Evolutionary conservation across 2,329 filamentous ascomycete species (phyloP).

Genomic region (Calonectria honghensis): DNA sequence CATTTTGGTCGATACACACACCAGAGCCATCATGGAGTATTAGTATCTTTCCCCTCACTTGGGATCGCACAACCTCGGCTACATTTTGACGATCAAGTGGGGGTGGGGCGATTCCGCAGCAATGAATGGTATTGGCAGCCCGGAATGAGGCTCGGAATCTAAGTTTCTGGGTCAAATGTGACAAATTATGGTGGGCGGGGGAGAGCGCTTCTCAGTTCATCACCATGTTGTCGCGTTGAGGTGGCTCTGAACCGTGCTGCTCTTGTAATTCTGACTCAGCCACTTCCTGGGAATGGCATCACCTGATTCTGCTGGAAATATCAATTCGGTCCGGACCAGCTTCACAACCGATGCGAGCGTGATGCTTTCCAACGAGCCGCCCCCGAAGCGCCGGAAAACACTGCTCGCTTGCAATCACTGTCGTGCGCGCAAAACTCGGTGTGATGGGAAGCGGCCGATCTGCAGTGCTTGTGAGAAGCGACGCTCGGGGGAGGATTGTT

Average conservation of each 20-base stretch:
- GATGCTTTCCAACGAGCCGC: not conserved
- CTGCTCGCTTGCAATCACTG: conserved; percentile 1
- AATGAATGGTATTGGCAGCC: not conserved
- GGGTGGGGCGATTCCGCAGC: not conserved
- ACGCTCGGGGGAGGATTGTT: not conserved
- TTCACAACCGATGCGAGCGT: not conserved
- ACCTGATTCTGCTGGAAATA: not conserved
- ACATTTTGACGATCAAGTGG: not conserved
- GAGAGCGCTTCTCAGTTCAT: not conserved
- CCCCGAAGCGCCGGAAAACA: conserved; percentile 3
- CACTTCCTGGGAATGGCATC: not conserved
- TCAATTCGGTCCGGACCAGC: not conserved
- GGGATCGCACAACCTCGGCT: not conserved
- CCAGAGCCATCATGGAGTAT: not conserved
- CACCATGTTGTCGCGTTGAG: not conserved
- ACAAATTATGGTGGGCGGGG: not conserved
- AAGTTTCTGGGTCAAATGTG: not conserved
- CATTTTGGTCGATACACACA: not conserved
- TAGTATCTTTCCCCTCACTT: not conserved
- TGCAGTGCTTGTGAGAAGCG: not conserved
- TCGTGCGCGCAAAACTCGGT: conserved; percentile 1
- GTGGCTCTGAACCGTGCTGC: not conserved
- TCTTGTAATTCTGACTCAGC: not conserved
- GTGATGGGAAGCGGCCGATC: not conserved
- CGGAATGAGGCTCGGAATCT: not conserved